These are phyloP conservation scores for Santalum album DNA, from an alignment of 164 flowering plant species.

Conservation along the genomic window DNA sequence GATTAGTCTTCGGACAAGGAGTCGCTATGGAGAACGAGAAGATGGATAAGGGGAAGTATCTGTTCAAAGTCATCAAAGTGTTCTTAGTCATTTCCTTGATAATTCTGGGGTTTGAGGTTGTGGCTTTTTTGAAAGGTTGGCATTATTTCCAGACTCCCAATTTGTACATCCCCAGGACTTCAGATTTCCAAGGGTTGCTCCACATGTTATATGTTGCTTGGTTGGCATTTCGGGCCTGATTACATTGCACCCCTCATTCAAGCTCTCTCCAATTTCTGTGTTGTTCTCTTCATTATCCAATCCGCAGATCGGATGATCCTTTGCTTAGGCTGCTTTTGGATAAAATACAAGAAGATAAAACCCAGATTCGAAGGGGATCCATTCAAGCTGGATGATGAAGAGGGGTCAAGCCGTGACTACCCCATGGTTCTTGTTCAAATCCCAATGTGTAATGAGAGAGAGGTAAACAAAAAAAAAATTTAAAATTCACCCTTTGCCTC, in stretches of 20 bases:
- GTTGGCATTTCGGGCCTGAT: conserved; percentile 56
- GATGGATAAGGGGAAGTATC: conserved; percentile 32
- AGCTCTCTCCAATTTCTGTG: conserved; percentile 56
- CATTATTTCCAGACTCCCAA: conserved; percentile 41
- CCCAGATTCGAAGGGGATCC: conserved; percentile 42
- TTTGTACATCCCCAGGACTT: conserved; percentile 47
- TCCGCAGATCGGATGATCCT: conserved; percentile 60
- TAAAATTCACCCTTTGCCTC: background rate
- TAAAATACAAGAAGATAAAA: conserved; percentile 62
- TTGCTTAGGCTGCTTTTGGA: conserved; percentile 77
- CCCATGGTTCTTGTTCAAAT: conserved; percentile 92
- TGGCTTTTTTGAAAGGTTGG: conserved; percentile 73
- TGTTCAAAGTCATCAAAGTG: conserved; percentile 41
- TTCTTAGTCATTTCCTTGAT: conserved; percentile 41
- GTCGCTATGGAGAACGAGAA: conserved; percentile 45
- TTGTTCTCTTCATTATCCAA: conserved; percentile 69
- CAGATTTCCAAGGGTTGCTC: conserved; percentile 51
- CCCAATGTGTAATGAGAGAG: conserved; percentile 90
- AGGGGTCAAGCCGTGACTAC: conserved; percentile 30
- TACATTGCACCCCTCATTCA: conserved; percentile 68
- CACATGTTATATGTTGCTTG: conserved; percentile 49
- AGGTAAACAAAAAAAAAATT: conserved; percentile 31
- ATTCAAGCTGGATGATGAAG: conserved; percentile 43
- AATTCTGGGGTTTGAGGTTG: conserved; percentile 48
- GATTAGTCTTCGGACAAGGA: conserved; percentile 48